Evolutionary conservation across 257 asterid species (phyloP), one percentile per base, ranked within the genome.

Genomic region (Nicotiana attenuata): DNA sequence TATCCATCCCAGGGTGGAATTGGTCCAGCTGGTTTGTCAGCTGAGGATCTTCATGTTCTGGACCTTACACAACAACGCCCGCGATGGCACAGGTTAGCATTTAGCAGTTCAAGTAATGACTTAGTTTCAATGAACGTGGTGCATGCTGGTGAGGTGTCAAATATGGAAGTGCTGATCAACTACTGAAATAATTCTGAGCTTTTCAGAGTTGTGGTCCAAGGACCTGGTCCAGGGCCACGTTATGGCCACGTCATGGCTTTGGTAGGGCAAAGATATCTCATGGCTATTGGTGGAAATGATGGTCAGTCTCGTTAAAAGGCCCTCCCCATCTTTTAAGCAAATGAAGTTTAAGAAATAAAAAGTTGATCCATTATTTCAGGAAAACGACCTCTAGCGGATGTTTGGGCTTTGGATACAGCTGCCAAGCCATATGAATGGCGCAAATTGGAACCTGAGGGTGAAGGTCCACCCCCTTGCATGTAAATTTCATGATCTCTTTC

Each of bases 391-490:
- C 88, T 96, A 85, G 99, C 99, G 83, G 99, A 96, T 86, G 99
- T 96, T 2, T 96, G 99, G 99, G 99, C 99, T 38, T 90, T 96
- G 84, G 99, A 96, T 88, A 96, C 99, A 67, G 99, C 99, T 88
- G 99, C 99, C 68, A 96, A 96, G 94, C 99, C 99, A 65, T 96
- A 96, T 86, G 98, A 96, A 86, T 96, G 98, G 99, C 89, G 98
- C 85, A 96, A 96, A 88, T 83, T 94, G 90, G 99, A 96, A 91
- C 99, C 99, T 56, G 99, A 94, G 89, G 99, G 99, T 47, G 99
- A 96, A 90, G 99, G 99, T 80, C 99, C 99, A 47, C 99, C 99
- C 81, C 99, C 99, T 76, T 96, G 99, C 99, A 96, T 96, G 99
- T 96, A 86, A 91, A 96, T 20, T 73, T 73, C 61, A 73, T 73